Evolutionary conservation across 208 protist species (phyloP).

Genomic region (Wallacemonas rigidus): DNA sequence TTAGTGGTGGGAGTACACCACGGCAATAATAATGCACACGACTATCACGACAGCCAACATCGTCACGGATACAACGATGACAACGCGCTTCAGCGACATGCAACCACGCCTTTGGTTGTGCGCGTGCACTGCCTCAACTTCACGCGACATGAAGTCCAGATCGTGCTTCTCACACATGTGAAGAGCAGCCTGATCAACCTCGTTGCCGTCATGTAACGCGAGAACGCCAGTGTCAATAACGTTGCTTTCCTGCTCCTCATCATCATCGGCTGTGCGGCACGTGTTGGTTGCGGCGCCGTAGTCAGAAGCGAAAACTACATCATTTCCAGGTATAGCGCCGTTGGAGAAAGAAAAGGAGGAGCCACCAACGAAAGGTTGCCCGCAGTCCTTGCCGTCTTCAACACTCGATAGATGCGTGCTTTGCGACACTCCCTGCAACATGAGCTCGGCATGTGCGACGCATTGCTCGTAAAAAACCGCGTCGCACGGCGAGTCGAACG

Average conservation of each 20-base stretch:
- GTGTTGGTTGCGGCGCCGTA: neutral
- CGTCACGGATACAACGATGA: constrained; percentile 8
- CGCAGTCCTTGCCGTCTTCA: constrained; percentile 13
- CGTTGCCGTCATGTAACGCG: neutral
- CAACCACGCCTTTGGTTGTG: neutral
- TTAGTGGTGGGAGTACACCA: constrained; percentile 9
- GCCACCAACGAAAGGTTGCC: neutral
- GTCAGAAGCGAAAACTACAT: constrained; percentile 9
- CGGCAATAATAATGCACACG: constrained; percentile 9
- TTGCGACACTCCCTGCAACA: neutral
- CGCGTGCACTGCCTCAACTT: neutral
- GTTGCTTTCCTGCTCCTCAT: constrained; percentile 21
- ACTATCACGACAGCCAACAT: constrained; percentile 14
- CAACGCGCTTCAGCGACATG: neutral
- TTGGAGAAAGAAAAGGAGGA: neutral
- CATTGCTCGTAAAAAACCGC: constrained; percentile 3
- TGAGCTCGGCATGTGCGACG: constrained; percentile 4
- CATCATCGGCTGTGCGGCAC: neutral
- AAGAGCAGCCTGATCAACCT: neutral
- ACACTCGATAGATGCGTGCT: neutral
- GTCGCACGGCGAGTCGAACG: neutral
- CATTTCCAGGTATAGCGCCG: neutral
- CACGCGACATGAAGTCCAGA: neutral
- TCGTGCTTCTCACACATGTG: neutral
- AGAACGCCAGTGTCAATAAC: constrained; percentile 23